These are phyloP conservation scores for Pyrus betulifolia DNA, from an alignment of 306 rosid species.

Conservation along the genomic window DNA sequence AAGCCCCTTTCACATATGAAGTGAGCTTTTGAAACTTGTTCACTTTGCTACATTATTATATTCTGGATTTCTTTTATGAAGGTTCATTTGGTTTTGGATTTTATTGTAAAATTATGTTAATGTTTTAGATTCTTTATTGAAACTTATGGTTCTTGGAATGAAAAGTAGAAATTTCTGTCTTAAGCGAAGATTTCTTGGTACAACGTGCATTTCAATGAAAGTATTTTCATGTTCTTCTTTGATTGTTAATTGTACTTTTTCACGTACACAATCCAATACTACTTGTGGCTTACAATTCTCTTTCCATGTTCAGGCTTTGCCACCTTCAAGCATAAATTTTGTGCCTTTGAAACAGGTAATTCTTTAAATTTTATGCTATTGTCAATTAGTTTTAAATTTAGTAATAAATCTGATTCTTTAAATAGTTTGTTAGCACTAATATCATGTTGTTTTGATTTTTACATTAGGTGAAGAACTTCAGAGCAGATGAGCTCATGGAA, in stretches of 20 bases:
- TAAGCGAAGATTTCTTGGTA: neutral
- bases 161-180: neutral
- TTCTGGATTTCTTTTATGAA: constrained; percentile 1
- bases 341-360: constrained; percentile 82
- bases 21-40: constrained; percentile 28
- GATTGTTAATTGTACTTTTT: neutral
- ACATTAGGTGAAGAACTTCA: constrained; percentile 58
- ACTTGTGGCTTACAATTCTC: constrained; percentile 9
- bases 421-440: neutral
- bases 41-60: neutral
- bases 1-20: constrained; percentile 89
- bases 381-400: neutral
- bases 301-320: constrained; percentile 63
- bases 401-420: neutral
- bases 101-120: neutral
- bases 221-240: neutral
- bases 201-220: neutral
- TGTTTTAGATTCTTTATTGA: neutral
- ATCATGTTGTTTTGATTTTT: neutral
- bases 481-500: constrained; percentile 88
- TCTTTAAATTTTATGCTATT: neutral
- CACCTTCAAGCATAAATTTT: constrained; percentile 70
- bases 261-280: neutral
- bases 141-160: neutral
- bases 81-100: neutral